Base-by-base conservation (phyloP, 2,329 filamentous ascomycete genomes). In the Akanthomyces uredinophilus region DNA sequence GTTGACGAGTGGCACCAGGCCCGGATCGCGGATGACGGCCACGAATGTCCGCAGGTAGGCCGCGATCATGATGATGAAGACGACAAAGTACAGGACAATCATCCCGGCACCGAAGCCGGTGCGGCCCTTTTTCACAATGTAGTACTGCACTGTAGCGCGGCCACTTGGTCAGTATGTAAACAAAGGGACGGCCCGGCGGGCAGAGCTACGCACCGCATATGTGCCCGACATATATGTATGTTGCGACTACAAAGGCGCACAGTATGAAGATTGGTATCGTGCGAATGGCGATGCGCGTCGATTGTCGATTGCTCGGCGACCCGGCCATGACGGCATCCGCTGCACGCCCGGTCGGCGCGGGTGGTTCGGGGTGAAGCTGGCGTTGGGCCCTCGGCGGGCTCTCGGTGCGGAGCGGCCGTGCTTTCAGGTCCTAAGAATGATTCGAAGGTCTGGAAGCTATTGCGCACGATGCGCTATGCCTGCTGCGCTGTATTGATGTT, bases 31-130 rank as follows among this genome's bases (percentile, higher is more conserved):
- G 63, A 85, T 82, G 56, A 96, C 87, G 39, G 84, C 83, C 65
- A 86, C 77, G 47, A 93, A 74, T 11, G 93, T 83, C 65, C 92
- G 88, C 22, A 89, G 70, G 74, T 96, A 97, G 22, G 87, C 82
- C 37, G 79, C 69, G 27, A 88, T 70, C 69, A 92, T 83, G 35
- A 89, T 79, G 18, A 90, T 67, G 50, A 96, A 79, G 60, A 96
- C 79, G 59, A 93, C 58, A 69, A 89, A 89, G 75, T 91, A 92
- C 27, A 93, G 74, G 32, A 86, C 83, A 50, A 96, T 79, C 61
- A 96, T 83, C 14, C 84, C 85, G 63, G 88, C 83, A 47, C 87
- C 91, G 35, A 86, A 77, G 60, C 83, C 81, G 63, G 77, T 64
- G 70, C 77, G 82, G 75, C 70, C 74, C 72, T 69, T 72, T 51